Conservation (phyloP, 768 basidiomycete species). For the Tylopilus balloui region DNA sequence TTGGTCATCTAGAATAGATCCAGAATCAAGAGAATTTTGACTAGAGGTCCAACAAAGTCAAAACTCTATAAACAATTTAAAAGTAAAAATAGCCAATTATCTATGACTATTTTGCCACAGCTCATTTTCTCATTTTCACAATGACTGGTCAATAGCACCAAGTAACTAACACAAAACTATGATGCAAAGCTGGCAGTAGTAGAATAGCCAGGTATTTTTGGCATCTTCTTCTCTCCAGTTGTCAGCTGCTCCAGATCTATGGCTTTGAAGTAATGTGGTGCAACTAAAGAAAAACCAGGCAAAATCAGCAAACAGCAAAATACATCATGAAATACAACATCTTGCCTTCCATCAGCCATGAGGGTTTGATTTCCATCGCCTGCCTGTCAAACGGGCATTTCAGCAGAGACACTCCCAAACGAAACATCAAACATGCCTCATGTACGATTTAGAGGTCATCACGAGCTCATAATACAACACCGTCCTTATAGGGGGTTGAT, state of each 20-base stretch:
- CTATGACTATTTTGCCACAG: no score
- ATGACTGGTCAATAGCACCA: no score
- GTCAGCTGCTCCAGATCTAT: conserved; percentile 78
- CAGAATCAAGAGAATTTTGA: no score
- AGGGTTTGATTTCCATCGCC: conserved; percentile 96
- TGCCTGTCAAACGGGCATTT: conserved; percentile 45
- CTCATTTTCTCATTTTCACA: no score
- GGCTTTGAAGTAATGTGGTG: conserved; percentile 93
- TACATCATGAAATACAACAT: conserved; percentile 2
- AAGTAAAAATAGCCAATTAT: no score
- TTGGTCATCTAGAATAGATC: no score
- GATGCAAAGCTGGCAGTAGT: conserved; percentile 8
- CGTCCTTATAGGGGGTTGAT: conserved; percentile 88
- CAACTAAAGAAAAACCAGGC: conserved; percentile 48
- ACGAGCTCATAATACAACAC: conserved; percentile 96
- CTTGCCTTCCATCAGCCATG: conserved; percentile 88
- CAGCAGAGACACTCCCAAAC: not conserved
- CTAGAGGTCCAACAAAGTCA: no score
- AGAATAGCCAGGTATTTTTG: conserved; percentile 55
- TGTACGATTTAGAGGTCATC: conserved; percentile 95
- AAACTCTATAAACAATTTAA: no score
- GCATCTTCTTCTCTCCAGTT: conserved; percentile 89
- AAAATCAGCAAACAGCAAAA: not conserved
- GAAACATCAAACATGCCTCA: conserved; percentile 48
- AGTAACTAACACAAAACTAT: no score